Evolutionary conservation across 2,329 filamentous ascomycete species (phyloP).

Genomic region (Hymenoscyphus fructigenus): DNA sequence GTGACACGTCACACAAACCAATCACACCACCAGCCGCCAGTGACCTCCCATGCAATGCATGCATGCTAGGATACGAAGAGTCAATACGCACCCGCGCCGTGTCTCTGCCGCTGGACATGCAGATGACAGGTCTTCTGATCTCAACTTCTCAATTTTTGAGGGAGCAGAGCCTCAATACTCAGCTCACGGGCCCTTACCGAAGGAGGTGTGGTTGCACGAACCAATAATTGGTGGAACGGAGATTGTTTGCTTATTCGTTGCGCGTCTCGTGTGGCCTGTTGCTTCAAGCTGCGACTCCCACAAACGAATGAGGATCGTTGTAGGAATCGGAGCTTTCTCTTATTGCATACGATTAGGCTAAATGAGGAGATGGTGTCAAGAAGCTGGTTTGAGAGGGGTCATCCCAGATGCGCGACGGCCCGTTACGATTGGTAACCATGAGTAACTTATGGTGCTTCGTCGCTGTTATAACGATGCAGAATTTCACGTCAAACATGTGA

Average conservation of each 20-base stretch:
- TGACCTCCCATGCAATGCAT: not conserved
- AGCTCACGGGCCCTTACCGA: not conserved
- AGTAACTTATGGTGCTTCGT: not conserved
- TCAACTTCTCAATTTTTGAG: not conserved
- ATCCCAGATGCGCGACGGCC: not conserved
- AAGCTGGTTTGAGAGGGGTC: not conserved
- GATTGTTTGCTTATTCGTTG: not conserved
- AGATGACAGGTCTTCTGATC: not conserved
- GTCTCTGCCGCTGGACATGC: not conserved
- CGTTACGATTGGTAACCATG: not conserved
- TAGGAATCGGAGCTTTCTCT: not conserved
- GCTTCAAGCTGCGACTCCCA: not conserved
- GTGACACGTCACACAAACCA: not conserved
- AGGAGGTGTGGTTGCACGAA: not conserved
- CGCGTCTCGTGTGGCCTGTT: not conserved
- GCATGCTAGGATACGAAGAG: not conserved
- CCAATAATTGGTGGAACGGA: not conserved
- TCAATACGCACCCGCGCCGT: not conserved
- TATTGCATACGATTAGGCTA: not conserved
- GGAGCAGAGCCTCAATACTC: not conserved
- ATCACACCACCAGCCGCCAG: not conserved
- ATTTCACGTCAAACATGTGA: not conserved
- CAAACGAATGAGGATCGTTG: not conserved
- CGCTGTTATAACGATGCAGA: not conserved
- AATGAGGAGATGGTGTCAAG: not conserved